Base-by-base conservation (phyloP, 2,329 filamentous ascomycete species). In the Hymenoscyphus albidus region DNA sequence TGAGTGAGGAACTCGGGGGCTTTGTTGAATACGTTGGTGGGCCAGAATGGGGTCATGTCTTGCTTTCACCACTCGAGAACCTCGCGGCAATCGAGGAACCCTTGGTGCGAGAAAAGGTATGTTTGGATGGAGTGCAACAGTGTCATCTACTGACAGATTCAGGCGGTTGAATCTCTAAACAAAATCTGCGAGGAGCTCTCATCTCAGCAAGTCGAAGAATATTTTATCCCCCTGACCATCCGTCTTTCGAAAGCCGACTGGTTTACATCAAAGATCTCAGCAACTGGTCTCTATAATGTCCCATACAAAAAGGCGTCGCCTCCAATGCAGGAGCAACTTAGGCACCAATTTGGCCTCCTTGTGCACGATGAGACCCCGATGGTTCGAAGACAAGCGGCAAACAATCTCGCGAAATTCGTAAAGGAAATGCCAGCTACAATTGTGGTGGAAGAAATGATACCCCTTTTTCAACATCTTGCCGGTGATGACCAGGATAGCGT, bases 181-280 rank as follows among this genome's bases (percentile, higher is more conserved):
- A 99, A 97, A 83, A 98, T 99, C 78, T 98, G 95, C 85, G 87
- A 88, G 76, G 88, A 97, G 77, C 85, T 99, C 63, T 96, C 93
- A 60, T 82, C 92, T 73, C 86, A 92, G 78, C 95, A 99, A 82
- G 89, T 98, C 76, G 95, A 99, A 83, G 92, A 97, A 75, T 91
- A 93, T 80, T 98, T 98, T 81, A 94, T 99, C 72, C 95, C 95
- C 68, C 89, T 99, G 75, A 93, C 93, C 66, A 87, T 96, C 75
- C 92, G 95, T 76, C 91, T 99, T 67, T 96, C 95, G 70, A 99
- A 98, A 85, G 95, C 95, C 80, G 95, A 99, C 81, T 99, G 95
- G 95, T 99, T 99, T 80, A 99, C 95, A 64, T 98, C 95, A 70
- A 99, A 98, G 82, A 95, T 99, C 70, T 99, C 95, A 39, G 95